phyloP scores from a whole-genome alignment of 805 yeast genomes.

The Ogataea thermomethanolica region DNA sequence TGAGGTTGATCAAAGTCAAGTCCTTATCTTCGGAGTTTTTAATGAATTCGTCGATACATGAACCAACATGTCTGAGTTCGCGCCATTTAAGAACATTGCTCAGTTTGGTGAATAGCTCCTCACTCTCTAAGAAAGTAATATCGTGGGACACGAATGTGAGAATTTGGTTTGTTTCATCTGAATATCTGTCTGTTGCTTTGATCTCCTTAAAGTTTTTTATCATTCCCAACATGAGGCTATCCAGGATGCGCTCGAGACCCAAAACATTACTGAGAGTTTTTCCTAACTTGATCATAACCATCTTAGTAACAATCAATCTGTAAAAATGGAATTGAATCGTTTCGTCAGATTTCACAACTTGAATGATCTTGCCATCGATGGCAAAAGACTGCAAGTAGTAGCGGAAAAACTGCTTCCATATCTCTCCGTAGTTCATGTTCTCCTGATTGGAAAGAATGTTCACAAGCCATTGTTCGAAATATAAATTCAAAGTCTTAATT shows the following conservation, averaged over 20 bases:
- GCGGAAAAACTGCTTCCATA: constrained; percentile 16
- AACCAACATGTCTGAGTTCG: constrained; percentile 14
- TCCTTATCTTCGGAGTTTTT: constrained; percentile 22
- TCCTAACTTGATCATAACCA: constrained; percentile 20
- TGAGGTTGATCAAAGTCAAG: constrained; percentile 25
- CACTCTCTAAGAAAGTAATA: constrained; percentile 21
- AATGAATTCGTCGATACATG: constrained; percentile 26
- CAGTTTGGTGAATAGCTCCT: constrained; percentile 23
- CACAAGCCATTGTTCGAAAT: constrained; percentile 15
- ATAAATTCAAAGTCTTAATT: constrained; percentile 14
- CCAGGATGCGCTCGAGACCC: constrained; percentile 14
- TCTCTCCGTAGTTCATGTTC: not conserved
- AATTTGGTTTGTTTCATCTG: constrained; percentile 16
- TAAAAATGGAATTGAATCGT: constrained; percentile 26
- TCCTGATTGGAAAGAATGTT: constrained; percentile 13
- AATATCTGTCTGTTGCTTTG: constrained; percentile 6
- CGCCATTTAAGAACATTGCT: constrained; percentile 19
- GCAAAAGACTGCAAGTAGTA: constrained; percentile 15
- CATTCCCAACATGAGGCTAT: constrained; percentile 16
- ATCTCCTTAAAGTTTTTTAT: constrained; percentile 16
- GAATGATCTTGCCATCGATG: constrained; percentile 13
- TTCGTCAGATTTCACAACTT: constrained; percentile 14
- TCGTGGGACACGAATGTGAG: constrained; percentile 22
- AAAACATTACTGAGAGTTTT: constrained; percentile 7
- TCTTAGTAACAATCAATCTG: constrained; percentile 19